Conservation (phyloP, 805 yeast genomes). For the Brettanomyces anomalus region DNA sequence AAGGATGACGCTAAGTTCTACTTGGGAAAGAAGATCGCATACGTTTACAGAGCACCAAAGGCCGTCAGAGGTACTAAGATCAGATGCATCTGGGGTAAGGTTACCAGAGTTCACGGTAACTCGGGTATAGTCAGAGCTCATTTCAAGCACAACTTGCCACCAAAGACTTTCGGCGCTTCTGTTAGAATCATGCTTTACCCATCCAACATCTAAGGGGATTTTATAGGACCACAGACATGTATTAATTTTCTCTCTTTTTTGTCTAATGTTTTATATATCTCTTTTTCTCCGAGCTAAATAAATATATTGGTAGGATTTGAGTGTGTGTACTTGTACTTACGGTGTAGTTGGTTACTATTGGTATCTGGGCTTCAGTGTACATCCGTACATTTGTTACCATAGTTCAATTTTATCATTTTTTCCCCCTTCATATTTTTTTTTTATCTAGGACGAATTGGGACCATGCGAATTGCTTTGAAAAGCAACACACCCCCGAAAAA, state of each 20-base stretch:
- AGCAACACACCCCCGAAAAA: too few species aligned
- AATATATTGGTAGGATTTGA: background rate
- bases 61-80: constrained; percentile 98
- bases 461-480: too few species aligned
- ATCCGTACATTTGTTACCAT: too few species aligned
- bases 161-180: constrained; percentile 99
- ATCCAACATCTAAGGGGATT: constrained; percentile 80
- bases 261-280: constrained; percentile 2
- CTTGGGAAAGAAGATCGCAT: constrained; percentile 99
- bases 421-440: too few species aligned
- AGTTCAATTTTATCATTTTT: too few species aligned
- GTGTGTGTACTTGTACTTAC: too few species aligned
- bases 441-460: too few species aligned
- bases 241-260: constrained; percentile 1
- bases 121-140: constrained; percentile 97
- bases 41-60: constrained; percentile 98
- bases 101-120: constrained; percentile 98
- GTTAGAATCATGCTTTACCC: constrained; percentile 99
- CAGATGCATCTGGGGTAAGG: constrained; percentile 99
- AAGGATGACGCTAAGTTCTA: constrained; percentile 97
- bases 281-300: background rate
- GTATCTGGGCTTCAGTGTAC: too few species aligned
- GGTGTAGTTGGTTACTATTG: background rate
- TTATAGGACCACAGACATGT: background rate
- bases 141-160: constrained; percentile 98